Percentiles rank a stretch among this genome's conserved stretches.
phyloP scores from a whole-genome alignment of 352 stramenopile genomes.

The Globisporangium recalcitrans region DNA sequence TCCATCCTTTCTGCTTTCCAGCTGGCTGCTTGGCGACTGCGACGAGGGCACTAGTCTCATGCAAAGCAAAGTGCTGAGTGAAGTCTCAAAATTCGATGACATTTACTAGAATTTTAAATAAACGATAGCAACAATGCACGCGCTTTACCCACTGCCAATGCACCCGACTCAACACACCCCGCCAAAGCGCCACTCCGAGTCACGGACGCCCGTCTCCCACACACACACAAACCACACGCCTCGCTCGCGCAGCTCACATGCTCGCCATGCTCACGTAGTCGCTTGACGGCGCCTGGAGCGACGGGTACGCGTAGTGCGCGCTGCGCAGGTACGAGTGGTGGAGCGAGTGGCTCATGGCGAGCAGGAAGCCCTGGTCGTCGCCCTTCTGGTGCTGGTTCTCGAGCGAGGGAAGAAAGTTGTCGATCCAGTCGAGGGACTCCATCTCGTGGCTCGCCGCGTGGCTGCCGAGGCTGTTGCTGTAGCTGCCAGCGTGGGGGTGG shows the following conservation, averaged over 20 bases:
- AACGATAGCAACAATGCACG: neutral
- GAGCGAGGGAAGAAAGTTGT: slow-evolving; percentile 51
- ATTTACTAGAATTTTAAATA: slow-evolving; percentile 1
- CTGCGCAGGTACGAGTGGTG: slow-evolving; percentile 15
- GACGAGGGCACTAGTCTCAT: no score
- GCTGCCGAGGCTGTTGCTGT: neutral
- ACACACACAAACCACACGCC: neutral
- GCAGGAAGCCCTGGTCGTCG: neutral
- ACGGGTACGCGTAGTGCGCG: slow-evolving; percentile 20
- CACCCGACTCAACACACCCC: neutral
- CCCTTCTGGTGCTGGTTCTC: slow-evolving; percentile 17
- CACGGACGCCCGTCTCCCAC: neutral
- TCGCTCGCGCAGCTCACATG: slow-evolving; percentile 22
- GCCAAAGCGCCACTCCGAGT: neutral
- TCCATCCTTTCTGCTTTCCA: no score
- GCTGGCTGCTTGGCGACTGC: no score
- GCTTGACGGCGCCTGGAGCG: slow-evolving; percentile 10
- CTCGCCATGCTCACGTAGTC: slow-evolving; percentile 27
- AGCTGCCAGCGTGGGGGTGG: slow-evolving; percentile 9
- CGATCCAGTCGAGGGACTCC: slow-evolving; percentile 69
- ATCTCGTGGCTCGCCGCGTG: slow-evolving; percentile 19
- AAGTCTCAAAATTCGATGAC: neutral
- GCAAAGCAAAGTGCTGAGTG: no score
- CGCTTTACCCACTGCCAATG: no score
- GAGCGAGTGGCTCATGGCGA: slow-evolving; percentile 20